Evolutionary conservation across 805 yeast genomes (phyloP).

Genomic region (Diddensiella transvaalensis): DNA sequence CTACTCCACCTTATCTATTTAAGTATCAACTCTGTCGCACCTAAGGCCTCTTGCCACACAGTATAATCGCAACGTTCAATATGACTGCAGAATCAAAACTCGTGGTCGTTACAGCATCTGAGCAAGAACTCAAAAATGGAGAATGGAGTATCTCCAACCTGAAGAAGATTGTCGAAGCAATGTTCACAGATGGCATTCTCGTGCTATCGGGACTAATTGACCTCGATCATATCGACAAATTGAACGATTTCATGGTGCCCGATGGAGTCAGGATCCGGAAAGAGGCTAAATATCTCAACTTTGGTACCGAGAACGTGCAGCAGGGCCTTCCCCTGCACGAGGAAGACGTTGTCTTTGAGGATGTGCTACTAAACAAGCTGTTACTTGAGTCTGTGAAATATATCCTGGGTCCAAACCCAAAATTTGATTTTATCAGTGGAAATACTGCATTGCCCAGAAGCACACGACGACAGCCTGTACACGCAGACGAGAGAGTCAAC

Average conservation of each 20-base stretch:
- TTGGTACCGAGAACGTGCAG: conserved; percentile 21
- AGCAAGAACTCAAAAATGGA: conserved; percentile 10
- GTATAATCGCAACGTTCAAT: neutral
- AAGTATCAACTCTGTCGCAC: no score
- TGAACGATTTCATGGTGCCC: conserved; percentile 16
- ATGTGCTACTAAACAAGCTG: conserved; percentile 16
- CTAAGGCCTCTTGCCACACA: no score
- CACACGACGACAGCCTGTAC: conserved; percentile 20
- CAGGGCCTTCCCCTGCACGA: conserved; percentile 19
- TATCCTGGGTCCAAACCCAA: conserved; percentile 18
- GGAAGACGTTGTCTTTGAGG: conserved; percentile 13
- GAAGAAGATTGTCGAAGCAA: conserved; percentile 14
- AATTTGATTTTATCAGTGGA: conserved; percentile 16
- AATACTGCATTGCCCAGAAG: conserved; percentile 17
- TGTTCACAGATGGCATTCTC: conserved; percentile 15
- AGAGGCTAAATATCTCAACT: conserved; percentile 10
- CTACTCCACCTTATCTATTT: no score
- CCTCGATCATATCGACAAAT: conserved; percentile 14
- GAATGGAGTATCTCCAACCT: conserved; percentile 14
- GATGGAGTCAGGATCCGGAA: conserved; percentile 11
- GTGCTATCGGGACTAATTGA: conserved; percentile 17
- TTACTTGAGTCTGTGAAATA: conserved; percentile 13
- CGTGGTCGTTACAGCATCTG: conserved; percentile 6
- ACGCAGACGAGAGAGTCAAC: conserved; percentile 13
- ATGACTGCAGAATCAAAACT: conserved; percentile 1